These are phyloP conservation scores for Mycena alexandri DNA, from an alignment of 768 basidiomycete genomes.

Conservation along the genomic window DNA sequence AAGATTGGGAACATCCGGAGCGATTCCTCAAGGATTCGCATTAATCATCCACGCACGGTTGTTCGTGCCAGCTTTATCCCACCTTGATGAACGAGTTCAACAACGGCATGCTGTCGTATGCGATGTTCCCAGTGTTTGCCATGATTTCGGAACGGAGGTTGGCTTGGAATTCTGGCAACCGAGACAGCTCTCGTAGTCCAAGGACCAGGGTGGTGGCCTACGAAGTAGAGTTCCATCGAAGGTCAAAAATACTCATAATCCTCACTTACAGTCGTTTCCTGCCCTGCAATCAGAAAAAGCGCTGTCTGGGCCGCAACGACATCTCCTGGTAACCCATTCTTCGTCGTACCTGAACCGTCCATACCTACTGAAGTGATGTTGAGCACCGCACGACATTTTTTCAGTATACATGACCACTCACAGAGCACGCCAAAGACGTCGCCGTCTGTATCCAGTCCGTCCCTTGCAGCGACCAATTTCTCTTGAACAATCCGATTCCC, in stretches of 20 bases:
- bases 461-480: not conserved
- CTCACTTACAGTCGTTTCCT: constrained; percentile 24
- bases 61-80: not conserved
- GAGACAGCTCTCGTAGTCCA: constrained; percentile 17
- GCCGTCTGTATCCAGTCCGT: not conserved
- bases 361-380: not conserved
- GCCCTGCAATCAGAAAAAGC: constrained; percentile 15
- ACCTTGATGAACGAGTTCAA: constrained; percentile 35
- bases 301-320: constrained; percentile 7
- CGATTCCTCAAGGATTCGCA: too few relatives aligned
- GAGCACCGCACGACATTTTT: not conserved
- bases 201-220: constrained; percentile 22
- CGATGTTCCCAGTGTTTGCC: not conserved
- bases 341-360: constrained; percentile 16
- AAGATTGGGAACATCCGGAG: constrained; percentile 21
- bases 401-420: not conserved
- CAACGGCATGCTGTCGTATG: constrained; percentile 17
- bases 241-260: too few relatives aligned
- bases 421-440: not conserved
- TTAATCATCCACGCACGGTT: too few relatives aligned
- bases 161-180: constrained; percentile 17
- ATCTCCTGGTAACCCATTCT: not conserved
- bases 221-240: too few relatives aligned
- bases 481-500: not conserved
- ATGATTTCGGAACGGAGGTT: constrained; percentile 18